These are phyloP conservation scores for Cadophora luteo-olivacea DNA, from an alignment of 2,329 filamentous ascomycete species.

Conservation along the genomic window DNA sequence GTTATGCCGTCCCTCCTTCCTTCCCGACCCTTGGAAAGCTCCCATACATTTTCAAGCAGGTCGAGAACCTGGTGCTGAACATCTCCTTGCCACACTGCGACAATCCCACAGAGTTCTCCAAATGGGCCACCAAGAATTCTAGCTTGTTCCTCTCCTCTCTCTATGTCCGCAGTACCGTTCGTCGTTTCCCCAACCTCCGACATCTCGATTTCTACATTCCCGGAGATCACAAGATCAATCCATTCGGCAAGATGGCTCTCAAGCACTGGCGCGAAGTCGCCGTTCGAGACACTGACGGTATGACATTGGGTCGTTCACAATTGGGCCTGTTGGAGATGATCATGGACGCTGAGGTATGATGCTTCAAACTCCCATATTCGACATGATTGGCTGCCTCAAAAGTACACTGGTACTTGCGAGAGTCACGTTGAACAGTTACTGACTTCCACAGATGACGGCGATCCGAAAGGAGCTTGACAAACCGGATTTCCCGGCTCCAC, in stretches of 20 bases:
- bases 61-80: constrained; percentile 1
- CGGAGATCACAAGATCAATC: constrained; percentile 8
- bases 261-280: not conserved
- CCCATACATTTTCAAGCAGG: not conserved
- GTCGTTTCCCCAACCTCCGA: constrained; percentile 6
- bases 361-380: not conserved
- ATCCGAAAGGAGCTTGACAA: constrained; percentile 7
- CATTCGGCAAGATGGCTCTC: not conserved
- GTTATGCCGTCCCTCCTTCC: not conserved
- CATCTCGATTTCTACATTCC: not conserved
- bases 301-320: not conserved
- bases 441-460: not conserved
- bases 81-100: not conserved
- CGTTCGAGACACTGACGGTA: not conserved
- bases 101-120: not conserved
- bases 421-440: not conserved
- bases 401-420: not conserved
- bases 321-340: not conserved
- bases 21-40: not conserved
- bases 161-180: not conserved
- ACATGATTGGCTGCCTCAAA: not conserved
- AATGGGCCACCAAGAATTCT: constrained; percentile 2
- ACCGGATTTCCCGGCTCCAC: not conserved
- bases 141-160: not conserved
- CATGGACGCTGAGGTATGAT: not conserved